A percentile compares a stretch with the other conserved stretches of the same genome.
These are phyloP conservation scores for Termitomyces sp. DNA, from an alignment of 768 basidiomycete genomes.

Conservation along the genomic window DNA sequence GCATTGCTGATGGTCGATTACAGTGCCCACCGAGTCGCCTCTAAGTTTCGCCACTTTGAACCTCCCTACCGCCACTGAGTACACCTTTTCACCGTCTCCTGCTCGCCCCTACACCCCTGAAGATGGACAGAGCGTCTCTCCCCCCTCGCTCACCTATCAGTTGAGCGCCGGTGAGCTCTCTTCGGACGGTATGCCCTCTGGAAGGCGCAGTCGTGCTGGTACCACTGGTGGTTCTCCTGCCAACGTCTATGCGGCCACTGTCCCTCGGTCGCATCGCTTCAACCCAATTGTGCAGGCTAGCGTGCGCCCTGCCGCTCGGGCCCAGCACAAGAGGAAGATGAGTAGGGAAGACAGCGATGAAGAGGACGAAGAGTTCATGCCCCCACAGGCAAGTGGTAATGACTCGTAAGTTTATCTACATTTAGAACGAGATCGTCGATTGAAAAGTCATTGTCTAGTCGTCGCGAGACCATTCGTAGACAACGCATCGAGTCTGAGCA, in stretches of 20 bases:
- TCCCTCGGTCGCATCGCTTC: constrained; percentile 74
- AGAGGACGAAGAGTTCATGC: constrained; percentile 72
- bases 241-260: constrained; percentile 47
- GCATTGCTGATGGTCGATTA: constrained; percentile 9
- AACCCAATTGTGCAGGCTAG: constrained; percentile 65
- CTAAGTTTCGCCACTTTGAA: constrained; percentile 62
- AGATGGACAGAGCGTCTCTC: constrained; percentile 57
- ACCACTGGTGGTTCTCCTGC: constrained; percentile 50
- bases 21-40: constrained; percentile 56
- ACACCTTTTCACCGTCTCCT: constrained; percentile 58
- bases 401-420: constrained; percentile 41
- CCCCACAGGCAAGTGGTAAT: constrained; percentile 36
- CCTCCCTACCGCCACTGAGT: constrained; percentile 42
- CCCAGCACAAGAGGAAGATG: constrained; percentile 37
- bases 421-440: neutral
- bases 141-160: constrained; percentile 64
- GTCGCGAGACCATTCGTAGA: constrained; percentile 86
- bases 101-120: constrained; percentile 68
- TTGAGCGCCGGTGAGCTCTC: constrained; percentile 67
- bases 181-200: constrained; percentile 65
- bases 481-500: constrained; percentile 95
- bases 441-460: constrained; percentile 29
- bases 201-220: constrained; percentile 50
- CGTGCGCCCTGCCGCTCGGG: constrained; percentile 47
- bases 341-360: constrained; percentile 65